Percentiles rank a stretch among this genome's conserved stretches.
Conservation (phyloP, 805 yeast species). For the Candida fluviatilis region DNA sequence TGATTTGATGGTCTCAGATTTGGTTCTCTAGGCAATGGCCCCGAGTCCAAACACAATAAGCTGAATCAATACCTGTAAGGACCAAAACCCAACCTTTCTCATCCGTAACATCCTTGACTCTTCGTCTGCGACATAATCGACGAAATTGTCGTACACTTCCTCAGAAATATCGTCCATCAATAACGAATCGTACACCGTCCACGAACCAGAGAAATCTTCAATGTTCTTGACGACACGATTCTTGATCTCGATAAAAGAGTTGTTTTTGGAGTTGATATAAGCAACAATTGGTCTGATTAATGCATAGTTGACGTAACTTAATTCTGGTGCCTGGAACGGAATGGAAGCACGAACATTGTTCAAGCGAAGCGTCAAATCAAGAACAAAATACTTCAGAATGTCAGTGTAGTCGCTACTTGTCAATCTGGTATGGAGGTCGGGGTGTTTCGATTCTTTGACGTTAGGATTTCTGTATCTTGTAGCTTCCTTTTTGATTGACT, state of each 20-base stretch:
- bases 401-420: conserved; percentile 26
- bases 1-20: background rate
- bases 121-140: conserved; percentile 83
- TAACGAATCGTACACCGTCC: conserved; percentile 91
- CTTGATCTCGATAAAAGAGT: conserved; percentile 82
- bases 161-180: conserved; percentile 88
- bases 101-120: conserved; percentile 67
- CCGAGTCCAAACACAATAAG: conserved; percentile 79
- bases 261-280: conserved; percentile 76
- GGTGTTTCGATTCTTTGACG: conserved; percentile 13
- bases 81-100: conserved; percentile 89
- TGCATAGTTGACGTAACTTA: conserved; percentile 90
- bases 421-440: conserved; percentile 26
- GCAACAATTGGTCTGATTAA: conserved; percentile 92
- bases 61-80: conserved; percentile 79
- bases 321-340: conserved; percentile 81
- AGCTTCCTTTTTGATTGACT: conserved; percentile 47
- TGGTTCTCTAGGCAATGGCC: conserved; percentile 34
- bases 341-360: conserved; percentile 86
- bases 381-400: conserved; percentile 56
- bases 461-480: conserved; percentile 37
- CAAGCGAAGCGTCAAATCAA: conserved; percentile 75
- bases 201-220: conserved; percentile 87
- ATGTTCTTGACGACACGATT: conserved; percentile 77
- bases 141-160: conserved; percentile 89